Conservation (phyloP, 78 protist species). For the Planoprotostelium fungivorum region DNA sequence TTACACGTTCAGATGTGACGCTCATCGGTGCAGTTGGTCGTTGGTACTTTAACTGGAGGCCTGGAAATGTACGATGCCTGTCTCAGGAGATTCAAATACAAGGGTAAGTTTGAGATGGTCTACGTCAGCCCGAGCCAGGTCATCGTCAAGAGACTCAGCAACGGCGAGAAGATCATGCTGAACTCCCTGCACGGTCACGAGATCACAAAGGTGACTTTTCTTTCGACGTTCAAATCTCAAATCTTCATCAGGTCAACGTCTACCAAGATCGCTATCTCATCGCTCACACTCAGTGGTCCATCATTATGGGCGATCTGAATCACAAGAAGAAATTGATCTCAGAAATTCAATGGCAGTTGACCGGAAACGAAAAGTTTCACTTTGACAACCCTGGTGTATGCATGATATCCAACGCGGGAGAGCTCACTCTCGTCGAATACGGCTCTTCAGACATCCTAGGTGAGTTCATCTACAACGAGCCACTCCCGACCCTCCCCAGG, state of each 20-base stretch:
- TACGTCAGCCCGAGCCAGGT: constrained; percentile 65
- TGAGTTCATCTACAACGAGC: constrained; percentile 31
- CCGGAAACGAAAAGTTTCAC: constrained; percentile 70
- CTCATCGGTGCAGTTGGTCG: constrained; percentile 8
- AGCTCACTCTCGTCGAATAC: constrained; percentile 80
- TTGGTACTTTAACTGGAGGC: constrained; percentile 62
- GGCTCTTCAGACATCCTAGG: constrained; percentile 42
- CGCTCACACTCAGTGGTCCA: constrained; percentile 69
- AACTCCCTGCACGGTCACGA: constrained; percentile 66
- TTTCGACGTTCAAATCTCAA: not conserved
- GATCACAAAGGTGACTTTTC: constrained; percentile 28
- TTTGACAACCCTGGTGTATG: constrained; percentile 65
- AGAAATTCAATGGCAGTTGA: constrained; percentile 47
- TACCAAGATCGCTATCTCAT: constrained; percentile 64
- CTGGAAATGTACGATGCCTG: constrained; percentile 77
- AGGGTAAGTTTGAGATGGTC: constrained; percentile 75
- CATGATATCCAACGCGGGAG: constrained; percentile 80
- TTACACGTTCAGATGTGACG: not conserved
- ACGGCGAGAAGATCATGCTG: constrained; percentile 57
- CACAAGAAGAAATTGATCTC: constrained; percentile 46
- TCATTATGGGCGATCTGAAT: constrained; percentile 65
- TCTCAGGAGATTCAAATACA: constrained; percentile 55
- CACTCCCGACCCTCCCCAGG: not conserved
- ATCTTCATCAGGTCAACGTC: constrained; percentile 38
- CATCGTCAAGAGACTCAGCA: constrained; percentile 41